These are phyloP conservation scores for Eimeria sp. DNA, from an alignment of 169 alveolate species.

Conservation along the genomic window DNA sequence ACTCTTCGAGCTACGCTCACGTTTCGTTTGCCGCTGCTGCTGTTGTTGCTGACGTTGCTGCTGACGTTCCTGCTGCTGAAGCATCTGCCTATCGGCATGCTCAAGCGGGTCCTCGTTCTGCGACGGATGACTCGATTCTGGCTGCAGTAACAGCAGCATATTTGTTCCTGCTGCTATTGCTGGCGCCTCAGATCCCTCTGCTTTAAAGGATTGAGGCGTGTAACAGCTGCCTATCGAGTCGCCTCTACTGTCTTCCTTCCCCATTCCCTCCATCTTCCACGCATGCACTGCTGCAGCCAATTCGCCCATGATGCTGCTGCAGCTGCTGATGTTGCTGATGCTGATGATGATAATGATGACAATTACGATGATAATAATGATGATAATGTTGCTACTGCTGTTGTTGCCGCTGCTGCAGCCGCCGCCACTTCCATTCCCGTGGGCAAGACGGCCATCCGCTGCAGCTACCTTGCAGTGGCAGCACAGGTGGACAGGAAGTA, in stretches of 20 bases:
- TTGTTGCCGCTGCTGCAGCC: neutral
- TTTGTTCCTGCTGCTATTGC: neutral
- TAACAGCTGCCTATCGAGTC: neutral
- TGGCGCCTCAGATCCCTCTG: neutral
- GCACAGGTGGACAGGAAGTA: neutral
- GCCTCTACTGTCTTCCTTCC: neutral
- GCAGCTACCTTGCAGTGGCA: neutral
- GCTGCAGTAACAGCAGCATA: conserved; percentile 9
- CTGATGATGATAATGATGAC: neutral
- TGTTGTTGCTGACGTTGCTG: conserved; percentile 19
- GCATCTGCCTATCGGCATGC: neutral
- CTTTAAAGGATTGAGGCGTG: neutral
- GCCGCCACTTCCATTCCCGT: neutral
- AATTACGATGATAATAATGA: neutral
- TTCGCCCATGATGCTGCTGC: conserved; percentile 2
- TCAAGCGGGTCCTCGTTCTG: neutral
- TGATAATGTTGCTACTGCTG: neutral
- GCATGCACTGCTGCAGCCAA: neutral
- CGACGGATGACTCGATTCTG: neutral
- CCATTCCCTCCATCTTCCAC: neutral
- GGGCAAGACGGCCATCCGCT: neutral
- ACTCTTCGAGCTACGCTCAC: neutral
- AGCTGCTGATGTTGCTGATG: neutral
- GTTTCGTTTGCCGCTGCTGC: neutral
- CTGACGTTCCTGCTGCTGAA: neutral